Base-by-base conservation (phyloP, 305 asterid genomes). In the Fraxinus nigra region DNA sequence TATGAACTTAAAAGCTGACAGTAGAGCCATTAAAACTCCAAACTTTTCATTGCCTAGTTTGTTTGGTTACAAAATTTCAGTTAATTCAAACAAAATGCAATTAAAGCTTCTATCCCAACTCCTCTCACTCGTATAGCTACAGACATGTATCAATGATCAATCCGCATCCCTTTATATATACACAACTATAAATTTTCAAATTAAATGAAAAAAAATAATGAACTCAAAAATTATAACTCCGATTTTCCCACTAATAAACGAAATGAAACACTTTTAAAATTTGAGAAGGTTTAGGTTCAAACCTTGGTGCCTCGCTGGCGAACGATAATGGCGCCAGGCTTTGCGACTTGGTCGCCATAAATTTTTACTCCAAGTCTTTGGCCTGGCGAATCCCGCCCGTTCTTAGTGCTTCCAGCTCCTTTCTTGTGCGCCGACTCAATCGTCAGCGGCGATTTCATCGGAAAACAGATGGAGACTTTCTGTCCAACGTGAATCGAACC, bases 241-340 rank as follows among this genome's bases (percentile, higher is more conserved):
- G 54, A 43, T 43, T 43, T 43, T 43, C 14, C n/a, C 18, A 65
- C n/a, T 10, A 16, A 10, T 65, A 65, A 24, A 67, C 18, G 0
- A 6, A 26, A 65, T 10, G 30, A 67, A 28, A 28, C 33, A 28
- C 33, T 22, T 22, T 8, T 61, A 3, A 61, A 61, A 54, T 28
- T 30, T 2, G 20, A 67, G 38, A 67, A 67, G 61, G 76, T 78
- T 14, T 61, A 46, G 67, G 51, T 10, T 9, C 34, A 37, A 59
- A 95, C 98, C 99, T 95, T 95, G 79, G 98, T 95, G 81, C 99
- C 98, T 11, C 97, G 97, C 84, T 95, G 99, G 79, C 98, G 97
- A 67, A 93, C 90, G 63, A 95, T 95, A 75, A 95, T 93, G 85
- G 97, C 91, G 70, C 98, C 99, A 67, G 99, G 88, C 84, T 95